Evolutionary conservation across 2,329 filamentous ascomycete genomes (phyloP), one percentile per base, ranked within the genome.

Genomic region (Talaromyces sp.): DNA sequence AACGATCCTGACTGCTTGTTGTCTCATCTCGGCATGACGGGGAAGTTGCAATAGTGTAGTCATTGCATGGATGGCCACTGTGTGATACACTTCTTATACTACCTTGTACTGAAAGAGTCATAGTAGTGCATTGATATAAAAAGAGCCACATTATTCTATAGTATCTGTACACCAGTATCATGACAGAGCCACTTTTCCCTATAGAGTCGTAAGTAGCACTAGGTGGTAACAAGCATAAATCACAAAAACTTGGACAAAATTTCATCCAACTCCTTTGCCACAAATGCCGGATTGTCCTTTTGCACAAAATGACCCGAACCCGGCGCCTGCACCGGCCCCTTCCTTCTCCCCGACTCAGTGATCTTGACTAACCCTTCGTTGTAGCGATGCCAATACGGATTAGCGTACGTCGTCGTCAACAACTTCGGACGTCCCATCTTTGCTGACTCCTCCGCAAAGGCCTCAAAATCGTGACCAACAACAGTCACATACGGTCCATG

Each of bases 281-380:
- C 81, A 62, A 81, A 75, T 0, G 63, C 72, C 2, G 84, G 83
- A 31, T 81, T 78, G 64, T 86, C 83, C 39, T 72, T 75, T 66
- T 86, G 84, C 25, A 86, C 79, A 62, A 85, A 85, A 69, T 85
- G 83, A 0, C 83, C 83, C 37, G 81, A 82, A 0, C 76, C 75
- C 7, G 76, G 72, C 0, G 82, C 83, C 46, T 81, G 77, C 12
- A 83, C 67, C 1, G 79, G 79, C 0, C 80, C 80, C 44, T 77
- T 78, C 21, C 74, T 76, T 39, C 69, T 76, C 11, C 75, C 74
- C 0, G 68, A 58, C 3, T 72, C 72, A 0, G 80, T 83, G 11
- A 86, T 75, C 21, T 71, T 72, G 0, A 75, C 69, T 25, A 87
- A 67, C 0, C 80, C 82, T 61, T 82, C 73, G 56, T 86, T 86